Conservation (phyloP, 768 basidiomycete genomes). For the Pisolithus albus region DNA sequence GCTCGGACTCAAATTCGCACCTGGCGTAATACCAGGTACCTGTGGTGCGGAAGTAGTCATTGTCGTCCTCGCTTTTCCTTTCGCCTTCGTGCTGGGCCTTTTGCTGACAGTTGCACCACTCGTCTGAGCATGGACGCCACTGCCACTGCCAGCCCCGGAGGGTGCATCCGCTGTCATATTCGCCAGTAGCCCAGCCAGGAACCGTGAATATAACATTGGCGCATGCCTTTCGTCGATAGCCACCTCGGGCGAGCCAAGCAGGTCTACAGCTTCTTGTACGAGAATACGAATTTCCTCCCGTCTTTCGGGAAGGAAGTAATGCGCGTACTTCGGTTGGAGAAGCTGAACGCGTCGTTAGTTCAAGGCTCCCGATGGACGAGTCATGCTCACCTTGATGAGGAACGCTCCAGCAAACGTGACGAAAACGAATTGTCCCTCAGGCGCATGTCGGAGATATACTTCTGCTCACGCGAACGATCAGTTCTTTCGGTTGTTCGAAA, state of each 20-base stretch:
- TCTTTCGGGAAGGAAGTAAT: conserved; percentile 50
- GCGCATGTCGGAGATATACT: conserved; percentile 61
- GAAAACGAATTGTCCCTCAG: conserved; percentile 75
- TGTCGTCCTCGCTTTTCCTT: conserved; percentile 10
- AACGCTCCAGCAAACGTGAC: conserved; percentile 78
- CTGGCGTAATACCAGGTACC: background rate
- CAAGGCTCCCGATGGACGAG: background rate
- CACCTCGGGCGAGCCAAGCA: conserved; percentile 63
- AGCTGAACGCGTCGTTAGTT: conserved; percentile 36
- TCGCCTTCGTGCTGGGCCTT: conserved; percentile 7
- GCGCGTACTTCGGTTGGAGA: conserved; percentile 68
- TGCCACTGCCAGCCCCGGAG: conserved; percentile 5
- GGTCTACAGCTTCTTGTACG: conserved; percentile 60
- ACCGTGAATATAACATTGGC: conserved; percentile 73
- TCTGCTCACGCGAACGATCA: conserved; percentile 27
- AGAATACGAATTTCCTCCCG: conserved; percentile 55
- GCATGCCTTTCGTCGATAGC: conserved; percentile 78
- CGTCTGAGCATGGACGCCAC: background rate
- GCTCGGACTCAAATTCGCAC: background rate
- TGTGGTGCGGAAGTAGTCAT: background rate
- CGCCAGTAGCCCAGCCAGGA: conserved; percentile 65
- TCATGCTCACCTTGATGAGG: conserved; percentile 57
- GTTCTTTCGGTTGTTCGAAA: background rate
- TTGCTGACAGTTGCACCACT: conserved; percentile 16
- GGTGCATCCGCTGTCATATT: conserved; percentile 38